Conservation (phyloP, 2,329 filamentous ascomycete genomes). For the Furcasterigmium sp. region DNA sequence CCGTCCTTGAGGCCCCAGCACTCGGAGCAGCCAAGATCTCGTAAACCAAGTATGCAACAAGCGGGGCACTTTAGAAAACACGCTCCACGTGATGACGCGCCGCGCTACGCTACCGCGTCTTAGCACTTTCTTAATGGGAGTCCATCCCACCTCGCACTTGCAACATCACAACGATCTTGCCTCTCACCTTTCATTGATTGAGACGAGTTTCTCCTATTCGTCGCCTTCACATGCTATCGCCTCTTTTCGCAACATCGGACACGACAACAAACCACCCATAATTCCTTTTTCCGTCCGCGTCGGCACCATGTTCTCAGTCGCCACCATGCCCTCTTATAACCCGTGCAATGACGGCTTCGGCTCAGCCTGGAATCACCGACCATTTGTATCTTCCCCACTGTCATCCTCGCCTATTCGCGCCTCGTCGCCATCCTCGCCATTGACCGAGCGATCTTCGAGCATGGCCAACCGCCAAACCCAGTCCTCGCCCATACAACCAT, state of each 20-base stretch:
- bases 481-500: constrained; percentile 36
- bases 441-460: constrained; percentile 30
- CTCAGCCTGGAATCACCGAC: constrained; percentile 33
- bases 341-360: constrained; percentile 15
- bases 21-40: too few relatives aligned
- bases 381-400: constrained; percentile 48
- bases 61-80: background rate
- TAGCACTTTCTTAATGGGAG: constrained; percentile 1
- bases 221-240: background rate
- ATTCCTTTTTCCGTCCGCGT: background rate
- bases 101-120: constrained; percentile 18
- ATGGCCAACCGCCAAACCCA: constrained; percentile 34
- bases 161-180: background rate
- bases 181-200: too few relatives aligned
- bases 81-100: constrained; percentile 26
- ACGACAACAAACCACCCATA: constrained; percentile 2
- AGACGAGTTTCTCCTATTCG: too few relatives aligned
- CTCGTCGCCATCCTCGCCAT: constrained; percentile 39
- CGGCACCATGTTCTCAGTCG: constrained; percentile 34
- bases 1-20: too few relatives aligned
- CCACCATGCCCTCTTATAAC: constrained; percentile 36
- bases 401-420: constrained; percentile 54
- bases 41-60: too few relatives aligned
- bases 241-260: background rate
- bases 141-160: background rate